Conservation (phyloP, 768 basidiomycete species). For the Tricholoma matsutake region DNA sequence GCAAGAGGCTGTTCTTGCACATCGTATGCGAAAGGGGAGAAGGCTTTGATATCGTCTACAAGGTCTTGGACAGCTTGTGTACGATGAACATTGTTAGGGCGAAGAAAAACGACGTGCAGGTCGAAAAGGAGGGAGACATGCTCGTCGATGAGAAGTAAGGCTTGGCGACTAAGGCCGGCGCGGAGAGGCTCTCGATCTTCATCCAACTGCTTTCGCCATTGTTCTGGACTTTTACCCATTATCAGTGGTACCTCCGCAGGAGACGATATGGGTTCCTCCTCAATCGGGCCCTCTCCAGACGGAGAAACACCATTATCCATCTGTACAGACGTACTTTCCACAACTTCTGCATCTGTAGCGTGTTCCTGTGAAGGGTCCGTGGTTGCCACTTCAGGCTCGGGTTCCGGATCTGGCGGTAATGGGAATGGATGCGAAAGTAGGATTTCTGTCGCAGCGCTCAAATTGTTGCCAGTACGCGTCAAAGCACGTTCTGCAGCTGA, state of each 20-base stretch:
- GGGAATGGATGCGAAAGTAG: slow-evolving; percentile 81
- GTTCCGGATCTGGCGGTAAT: slow-evolving; percentile 63
- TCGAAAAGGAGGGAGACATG: slow-evolving; percentile 89
- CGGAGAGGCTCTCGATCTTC: slow-evolving; percentile 64
- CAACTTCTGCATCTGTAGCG: slow-evolving; percentile 9
- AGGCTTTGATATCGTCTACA: slow-evolving; percentile 72
- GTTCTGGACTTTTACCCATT: slow-evolving; percentile 50
- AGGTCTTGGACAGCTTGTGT: slow-evolving; percentile 67
- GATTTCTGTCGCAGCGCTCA: slow-evolving; percentile 84
- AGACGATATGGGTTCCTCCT: slow-evolving; percentile 19
- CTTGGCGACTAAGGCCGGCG: slow-evolving; percentile 60
- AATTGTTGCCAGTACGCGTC: slow-evolving; percentile 80
- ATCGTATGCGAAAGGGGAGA: slow-evolving; percentile 63
- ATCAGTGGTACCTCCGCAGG: slow-evolving; percentile 10
- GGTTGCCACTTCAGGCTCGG: slow-evolving; percentile 28
- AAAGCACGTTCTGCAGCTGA: slow-evolving; percentile 83
- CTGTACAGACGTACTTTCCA: slow-evolving; percentile 14
- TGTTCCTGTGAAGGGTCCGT: slow-evolving; percentile 1
- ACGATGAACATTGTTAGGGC: slow-evolving; percentile 54
- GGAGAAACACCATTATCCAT: slow-evolving; percentile 28
- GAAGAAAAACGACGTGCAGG: slow-evolving; percentile 77
- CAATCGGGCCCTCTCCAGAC: slow-evolving; percentile 20
- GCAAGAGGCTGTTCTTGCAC: slow-evolving; percentile 73
- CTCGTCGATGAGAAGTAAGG: slow-evolving; percentile 79
- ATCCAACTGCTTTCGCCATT: slow-evolving; percentile 66